Percentiles rank a stretch among this genome's conserved stretches.
Evolutionary conservation across 2,329 filamentous ascomycete species (phyloP).

Genomic region (Colletotrichum plurivorum): DNA sequence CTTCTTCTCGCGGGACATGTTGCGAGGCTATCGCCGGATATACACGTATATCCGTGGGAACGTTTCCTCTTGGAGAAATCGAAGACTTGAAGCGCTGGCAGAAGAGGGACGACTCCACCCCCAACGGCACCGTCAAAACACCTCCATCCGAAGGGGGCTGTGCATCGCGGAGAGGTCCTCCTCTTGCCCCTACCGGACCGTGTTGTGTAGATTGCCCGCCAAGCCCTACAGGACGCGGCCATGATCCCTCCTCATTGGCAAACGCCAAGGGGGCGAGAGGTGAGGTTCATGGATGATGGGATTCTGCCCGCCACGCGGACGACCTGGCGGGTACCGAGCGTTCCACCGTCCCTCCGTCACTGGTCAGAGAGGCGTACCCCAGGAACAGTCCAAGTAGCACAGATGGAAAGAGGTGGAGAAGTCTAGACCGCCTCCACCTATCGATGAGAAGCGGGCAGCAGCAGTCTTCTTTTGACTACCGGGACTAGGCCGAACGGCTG

Average conservation of each 20-base stretch:
- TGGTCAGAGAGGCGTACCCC: background rate
- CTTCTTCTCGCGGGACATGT: background rate
- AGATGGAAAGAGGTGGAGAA: background rate
- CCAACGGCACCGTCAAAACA: conserved; percentile 5
- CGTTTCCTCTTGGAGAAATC: background rate
- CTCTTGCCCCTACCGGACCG: background rate
- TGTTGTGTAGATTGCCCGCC: conserved; percentile 32
- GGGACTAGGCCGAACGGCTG: conserved; percentile 9
- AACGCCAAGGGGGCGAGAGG: background rate
- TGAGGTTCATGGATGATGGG: background rate
- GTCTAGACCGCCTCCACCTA: conserved; percentile 10
- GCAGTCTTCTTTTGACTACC: conserved; percentile 4
- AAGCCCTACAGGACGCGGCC: conserved; percentile 13
- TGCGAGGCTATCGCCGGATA: no score
- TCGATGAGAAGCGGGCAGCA: background rate
- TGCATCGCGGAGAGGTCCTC: background rate
- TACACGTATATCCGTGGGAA: no score
- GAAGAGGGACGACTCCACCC: background rate
- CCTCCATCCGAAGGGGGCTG: conserved; percentile 24
- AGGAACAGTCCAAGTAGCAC: background rate
- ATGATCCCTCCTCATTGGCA: conserved; percentile 6
- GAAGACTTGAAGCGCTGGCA: background rate
- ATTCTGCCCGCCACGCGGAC: conserved; percentile 12
- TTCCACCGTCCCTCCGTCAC: no score
- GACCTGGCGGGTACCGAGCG: background rate